phyloP scores from a whole-genome alignment of 2,329 filamentous ascomycete species.

The Claviceps lovelessii region DNA sequence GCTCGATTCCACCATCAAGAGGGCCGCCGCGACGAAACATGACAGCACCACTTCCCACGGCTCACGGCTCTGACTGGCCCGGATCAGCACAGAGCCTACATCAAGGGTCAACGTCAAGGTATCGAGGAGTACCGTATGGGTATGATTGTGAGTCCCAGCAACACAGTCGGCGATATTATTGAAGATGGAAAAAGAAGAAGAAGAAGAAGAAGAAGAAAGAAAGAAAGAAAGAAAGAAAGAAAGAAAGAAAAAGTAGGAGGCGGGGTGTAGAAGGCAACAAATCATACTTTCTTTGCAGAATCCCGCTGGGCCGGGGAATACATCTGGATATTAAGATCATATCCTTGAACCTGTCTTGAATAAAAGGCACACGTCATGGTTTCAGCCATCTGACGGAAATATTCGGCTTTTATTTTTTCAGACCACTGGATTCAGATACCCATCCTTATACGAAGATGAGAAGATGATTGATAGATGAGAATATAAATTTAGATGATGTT shows the following conservation, averaged over 20 bases:
- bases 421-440: background rate
- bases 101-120: constrained; percentile 7
- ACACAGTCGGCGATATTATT: constrained; percentile 9
- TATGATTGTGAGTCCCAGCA: constrained; percentile 22
- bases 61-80: constrained; percentile 5
- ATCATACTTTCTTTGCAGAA: background rate
- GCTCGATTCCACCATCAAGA: constrained; percentile 11
- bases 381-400: background rate
- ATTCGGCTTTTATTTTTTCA: background rate
- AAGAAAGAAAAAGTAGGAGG: background rate
- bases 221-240: background rate
- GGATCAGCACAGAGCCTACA: constrained; percentile 14
- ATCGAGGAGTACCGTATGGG: constrained; percentile 17
- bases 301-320: background rate
- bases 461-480: background rate
- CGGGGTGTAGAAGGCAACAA: background rate
- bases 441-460: background rate
- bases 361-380: background rate
- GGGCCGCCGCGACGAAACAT: constrained; percentile 29
- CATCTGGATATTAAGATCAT: background rate
- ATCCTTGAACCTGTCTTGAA: background rate
- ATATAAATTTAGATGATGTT: background rate
- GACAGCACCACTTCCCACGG: constrained; percentile 23
- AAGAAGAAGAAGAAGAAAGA: background rate
- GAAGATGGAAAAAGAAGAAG: background rate